Evolutionary conservation across 768 basidiomycete species (phyloP).

Genomic region (Baorangia bicolor): DNA sequence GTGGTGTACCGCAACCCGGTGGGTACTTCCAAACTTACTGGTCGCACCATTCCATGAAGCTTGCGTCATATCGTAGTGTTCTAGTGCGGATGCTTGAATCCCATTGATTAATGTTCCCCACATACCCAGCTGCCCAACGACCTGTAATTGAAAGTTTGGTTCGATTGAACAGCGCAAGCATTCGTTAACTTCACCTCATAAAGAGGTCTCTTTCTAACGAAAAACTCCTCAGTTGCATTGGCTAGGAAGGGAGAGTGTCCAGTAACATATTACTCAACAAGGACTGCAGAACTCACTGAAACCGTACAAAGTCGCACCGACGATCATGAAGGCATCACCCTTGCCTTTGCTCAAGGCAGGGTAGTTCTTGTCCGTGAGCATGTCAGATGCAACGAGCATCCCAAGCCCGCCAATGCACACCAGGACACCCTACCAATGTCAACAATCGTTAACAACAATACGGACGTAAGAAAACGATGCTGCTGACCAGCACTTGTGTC

Average conservation of each 20-base stretch:
- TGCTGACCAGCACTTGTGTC: conserved; percentile 72
- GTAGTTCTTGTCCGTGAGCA: conserved; percentile 76
- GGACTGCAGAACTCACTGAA: conserved; percentile 56
- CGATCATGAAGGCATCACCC: conserved; percentile 85
- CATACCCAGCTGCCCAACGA: conserved; percentile 84
- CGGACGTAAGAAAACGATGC: neutral
- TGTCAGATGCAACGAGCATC: conserved; percentile 76
- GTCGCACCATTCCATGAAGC: conserved; percentile 74
- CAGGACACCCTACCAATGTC: conserved; percentile 54
- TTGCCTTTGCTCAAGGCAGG: conserved; percentile 62
- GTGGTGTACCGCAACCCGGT: neutral
- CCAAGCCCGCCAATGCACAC: conserved; percentile 77
- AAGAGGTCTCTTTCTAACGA: conserved; percentile 74
- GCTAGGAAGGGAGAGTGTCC: conserved; percentile 41
- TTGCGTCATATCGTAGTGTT: conserved; percentile 62
- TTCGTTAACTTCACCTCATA: conserved; percentile 55
- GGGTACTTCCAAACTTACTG: conserved; percentile 49
- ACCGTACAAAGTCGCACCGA: conserved; percentile 83
- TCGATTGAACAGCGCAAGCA: neutral
- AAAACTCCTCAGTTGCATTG: conserved; percentile 86
- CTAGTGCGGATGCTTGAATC: conserved; percentile 72
- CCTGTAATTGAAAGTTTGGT: conserved; percentile 34
- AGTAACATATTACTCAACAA: neutral
- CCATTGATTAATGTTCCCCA: conserved; percentile 81
- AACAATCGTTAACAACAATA: neutral